Percentiles rank a stretch among this genome's conserved stretches.
Conservation (phyloP, 345 rosid species). For the Cardamine chenopodiifolia region DNA sequence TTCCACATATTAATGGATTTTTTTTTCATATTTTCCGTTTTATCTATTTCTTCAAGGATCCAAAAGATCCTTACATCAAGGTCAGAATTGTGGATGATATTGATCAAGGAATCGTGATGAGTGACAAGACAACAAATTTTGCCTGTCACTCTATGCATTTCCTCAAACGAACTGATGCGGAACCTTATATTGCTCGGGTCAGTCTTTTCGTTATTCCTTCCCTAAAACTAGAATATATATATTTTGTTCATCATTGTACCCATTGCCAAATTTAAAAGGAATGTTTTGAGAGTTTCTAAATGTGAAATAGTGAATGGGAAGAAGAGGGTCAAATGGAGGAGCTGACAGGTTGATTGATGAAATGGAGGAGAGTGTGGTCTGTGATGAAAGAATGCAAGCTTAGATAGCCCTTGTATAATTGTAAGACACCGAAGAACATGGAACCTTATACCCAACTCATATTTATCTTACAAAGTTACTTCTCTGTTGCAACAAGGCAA, state of each 20-base stretch:
- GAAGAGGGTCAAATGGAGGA: slow-evolving; percentile 94
- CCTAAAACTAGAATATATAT: not conserved
- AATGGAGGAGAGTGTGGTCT: not conserved
- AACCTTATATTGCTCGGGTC: slow-evolving; percentile 82
- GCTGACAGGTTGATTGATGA: slow-evolving; percentile 62
- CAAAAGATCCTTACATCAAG: slow-evolving; percentile 92
- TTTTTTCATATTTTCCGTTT: too few relatives aligned
- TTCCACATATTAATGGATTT: not conserved
- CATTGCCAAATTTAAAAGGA: too few relatives aligned
- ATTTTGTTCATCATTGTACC: too few relatives aligned
- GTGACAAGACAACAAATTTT: slow-evolving; percentile 76
- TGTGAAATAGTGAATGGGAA: slow-evolving; percentile 37
- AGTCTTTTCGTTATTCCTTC: slow-evolving; percentile 27
- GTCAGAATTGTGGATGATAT: slow-evolving; percentile 83
- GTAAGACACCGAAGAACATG: slow-evolving; percentile 26
- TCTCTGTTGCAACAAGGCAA: not conserved
- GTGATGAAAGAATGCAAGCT: slow-evolving; percentile 17
- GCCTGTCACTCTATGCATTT: slow-evolving; percentile 90
- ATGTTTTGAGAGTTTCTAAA: too few relatives aligned
- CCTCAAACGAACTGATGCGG: slow-evolving; percentile 90
- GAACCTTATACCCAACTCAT: slow-evolving; percentile 13
- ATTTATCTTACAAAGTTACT: slow-evolving; percentile 6
- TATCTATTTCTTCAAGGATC: slow-evolving; percentile 58
- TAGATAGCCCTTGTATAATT: slow-evolving; percentile 24
- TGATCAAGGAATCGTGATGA: slow-evolving; percentile 71